phyloP scores from a whole-genome alignment of 345 rosid genomes.

The Raphanus sativus region DNA sequence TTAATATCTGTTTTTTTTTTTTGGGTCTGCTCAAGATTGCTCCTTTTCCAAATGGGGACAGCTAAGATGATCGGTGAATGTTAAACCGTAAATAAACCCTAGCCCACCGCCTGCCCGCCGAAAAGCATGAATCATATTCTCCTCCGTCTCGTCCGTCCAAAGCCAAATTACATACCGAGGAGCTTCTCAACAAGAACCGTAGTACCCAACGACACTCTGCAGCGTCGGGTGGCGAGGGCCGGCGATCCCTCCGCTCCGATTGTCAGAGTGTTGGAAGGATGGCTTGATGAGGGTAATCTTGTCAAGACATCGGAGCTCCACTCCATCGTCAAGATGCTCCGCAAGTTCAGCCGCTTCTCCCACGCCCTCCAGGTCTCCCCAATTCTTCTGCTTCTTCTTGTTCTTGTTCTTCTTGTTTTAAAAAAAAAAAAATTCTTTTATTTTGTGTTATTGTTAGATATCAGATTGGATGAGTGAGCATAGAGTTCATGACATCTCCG shows the following conservation, averaged over 20 bases:
- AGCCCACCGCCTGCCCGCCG: background rate
- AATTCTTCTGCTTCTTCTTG: background rate
- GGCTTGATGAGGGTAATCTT: conserved; percentile 51
- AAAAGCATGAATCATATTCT: conserved; percentile 25
- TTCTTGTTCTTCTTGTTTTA: background rate
- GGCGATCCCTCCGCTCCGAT: conserved; percentile 43
- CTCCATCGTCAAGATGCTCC: conserved; percentile 44
- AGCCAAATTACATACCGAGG: conserved; percentile 2
- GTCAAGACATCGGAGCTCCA: conserved; percentile 40
- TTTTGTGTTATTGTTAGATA: conserved; percentile 32
- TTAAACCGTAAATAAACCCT: background rate
- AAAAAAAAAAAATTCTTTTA: background rate
- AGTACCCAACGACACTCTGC: conserved; percentile 39
- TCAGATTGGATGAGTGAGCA: conserved; percentile 49
- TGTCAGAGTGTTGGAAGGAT: conserved; percentile 45
- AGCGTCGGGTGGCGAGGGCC: conserved; percentile 37
- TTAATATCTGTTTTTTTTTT: too few relatives aligned
- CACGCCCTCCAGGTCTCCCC: conserved; percentile 56
- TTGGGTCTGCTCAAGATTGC: too few relatives aligned
- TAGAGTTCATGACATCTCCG: conserved; percentile 25
- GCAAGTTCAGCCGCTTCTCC: conserved; percentile 37
- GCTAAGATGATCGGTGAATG: background rate
- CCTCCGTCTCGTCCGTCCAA: conserved; percentile 11
- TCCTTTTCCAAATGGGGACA: too few relatives aligned
- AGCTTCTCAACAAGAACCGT: conserved; percentile 10